Conservation (phyloP, 345 rosid species). For the Eucalyptus cladocalyx region DNA sequence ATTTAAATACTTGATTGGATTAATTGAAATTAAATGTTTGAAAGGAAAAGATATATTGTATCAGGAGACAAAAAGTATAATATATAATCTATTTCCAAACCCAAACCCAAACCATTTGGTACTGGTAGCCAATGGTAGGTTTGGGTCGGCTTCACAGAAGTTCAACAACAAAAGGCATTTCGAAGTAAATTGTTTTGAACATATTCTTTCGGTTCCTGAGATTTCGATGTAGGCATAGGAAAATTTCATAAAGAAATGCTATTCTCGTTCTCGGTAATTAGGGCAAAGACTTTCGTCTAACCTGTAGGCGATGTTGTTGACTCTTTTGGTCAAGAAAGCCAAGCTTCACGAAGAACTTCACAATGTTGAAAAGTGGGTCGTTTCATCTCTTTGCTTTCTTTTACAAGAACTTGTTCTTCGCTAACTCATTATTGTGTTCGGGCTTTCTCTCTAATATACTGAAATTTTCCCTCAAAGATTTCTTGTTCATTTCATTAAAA, state of each 20-base stretch:
- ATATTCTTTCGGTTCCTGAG: background rate
- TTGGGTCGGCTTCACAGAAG: no score
- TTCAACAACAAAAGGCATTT: background rate
- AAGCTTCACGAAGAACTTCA: slow-evolving; percentile 84
- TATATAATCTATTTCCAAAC: no score
- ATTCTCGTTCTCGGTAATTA: background rate
- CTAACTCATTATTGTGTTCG: no score
- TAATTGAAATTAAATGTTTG: background rate
- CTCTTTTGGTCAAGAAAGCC: slow-evolving; percentile 55
- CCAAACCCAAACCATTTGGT: background rate
- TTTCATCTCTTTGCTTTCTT: background rate
- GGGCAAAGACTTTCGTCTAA: slow-evolving; percentile 55
- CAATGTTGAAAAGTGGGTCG: slow-evolving; percentile 63
- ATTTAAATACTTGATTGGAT: no score
- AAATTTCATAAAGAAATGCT: background rate
- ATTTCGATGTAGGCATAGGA: background rate
- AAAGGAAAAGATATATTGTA: no score
- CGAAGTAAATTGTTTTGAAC: background rate
- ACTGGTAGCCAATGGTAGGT: background rate
- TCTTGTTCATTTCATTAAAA: no score
- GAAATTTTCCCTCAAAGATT: no score
- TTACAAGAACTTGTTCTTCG: background rate
- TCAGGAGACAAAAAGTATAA: background rate
- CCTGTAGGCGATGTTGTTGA: slow-evolving; percentile 56
- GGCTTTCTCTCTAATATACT: no score